Base-by-base conservation (phyloP, 306 rosid genomes). In the Dalbergia cultrata region DNA sequence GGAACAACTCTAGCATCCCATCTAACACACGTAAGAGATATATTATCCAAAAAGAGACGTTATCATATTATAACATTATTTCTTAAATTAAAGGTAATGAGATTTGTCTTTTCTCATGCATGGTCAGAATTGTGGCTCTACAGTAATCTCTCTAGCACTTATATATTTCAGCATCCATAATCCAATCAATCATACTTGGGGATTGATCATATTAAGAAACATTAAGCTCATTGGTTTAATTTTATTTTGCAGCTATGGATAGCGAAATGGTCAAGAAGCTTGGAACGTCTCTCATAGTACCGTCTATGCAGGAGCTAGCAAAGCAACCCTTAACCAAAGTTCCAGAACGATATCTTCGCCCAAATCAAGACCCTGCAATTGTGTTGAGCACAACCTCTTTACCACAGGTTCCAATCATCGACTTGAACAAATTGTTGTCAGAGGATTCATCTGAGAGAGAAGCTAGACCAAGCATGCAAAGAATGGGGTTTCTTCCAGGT, bases 281-380 rank as follows among this genome's bases (percentile, higher is more conserved):
- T 52, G 81, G 81, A 5, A 52, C 43, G 22, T 66, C 81, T 52
- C 54, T 77, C 0, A 8, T 34, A 12, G 75, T 70, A 19, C 75
- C 75, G 7, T 70, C 61, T 22, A 61, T 70, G 11, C 75, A 26
- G 9, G 75, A 70, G 14, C 58, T 70, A 33, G 75, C 75, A 19
- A 70, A 70, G 45, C 22, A 70, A 14, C 39, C 59, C 7, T 7
- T 70, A 0, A 13, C 7, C 22, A 5, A 53, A 26, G 22, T 70
- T 7, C 75, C 61, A 14, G 61, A 53, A 33, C 39, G 75, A 49
- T 69, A 67, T 44, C 3, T 67, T 67, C 72, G 56, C 11, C 54
- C 56, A 19, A 19, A 67, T 43, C 54, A 43, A 9, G 72, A 65
- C 26, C 70, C 50, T 65, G 1, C 31, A 37, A 12, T 39, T 37